A percentile compares a stretch with the other conserved stretches of the same genome.
These are phyloP conservation scores for Ceriops tagal DNA, from an alignment of 345 rosid species.

Conservation along the genomic window DNA sequence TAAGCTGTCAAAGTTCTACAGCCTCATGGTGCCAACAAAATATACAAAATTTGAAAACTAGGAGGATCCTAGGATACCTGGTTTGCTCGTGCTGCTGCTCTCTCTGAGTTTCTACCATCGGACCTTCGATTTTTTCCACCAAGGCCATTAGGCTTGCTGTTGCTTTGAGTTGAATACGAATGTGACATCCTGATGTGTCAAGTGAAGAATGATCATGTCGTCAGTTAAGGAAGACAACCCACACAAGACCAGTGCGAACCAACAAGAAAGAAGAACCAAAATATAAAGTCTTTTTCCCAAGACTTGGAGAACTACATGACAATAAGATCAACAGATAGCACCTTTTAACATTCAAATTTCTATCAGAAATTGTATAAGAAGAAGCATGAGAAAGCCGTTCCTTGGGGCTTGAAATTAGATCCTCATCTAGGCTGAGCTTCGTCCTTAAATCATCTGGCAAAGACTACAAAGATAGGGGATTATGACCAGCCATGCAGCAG, in stretches of 20 bases:
- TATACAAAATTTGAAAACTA: slow-evolving; percentile 8
- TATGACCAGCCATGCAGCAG: slow-evolving; percentile 13
- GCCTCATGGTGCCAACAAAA: slow-evolving; percentile 3
- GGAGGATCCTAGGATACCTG: slow-evolving; percentile 39
- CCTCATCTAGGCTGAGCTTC: slow-evolving; percentile 85
- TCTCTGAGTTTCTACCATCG: slow-evolving; percentile 47
- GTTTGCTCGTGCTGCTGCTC: slow-evolving; percentile 37
- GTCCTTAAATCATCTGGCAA: slow-evolving; percentile 77
- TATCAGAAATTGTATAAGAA: slow-evolving; percentile 63
- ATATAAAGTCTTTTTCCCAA: background rate
- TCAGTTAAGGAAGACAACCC: slow-evolving; percentile 8
- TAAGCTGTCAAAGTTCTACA: slow-evolving; percentile 1
- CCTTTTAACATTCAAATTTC: slow-evolving; percentile 69
- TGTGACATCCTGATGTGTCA: slow-evolving; percentile 78
- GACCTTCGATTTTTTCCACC: slow-evolving; percentile 36
- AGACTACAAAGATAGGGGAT: slow-evolving; percentile 44
- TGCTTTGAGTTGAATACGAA: slow-evolving; percentile 78
- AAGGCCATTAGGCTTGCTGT: slow-evolving; percentile 50
- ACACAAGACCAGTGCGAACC: background rate
- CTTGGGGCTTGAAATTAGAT: slow-evolving; percentile 75
- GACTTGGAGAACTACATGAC: background rate
- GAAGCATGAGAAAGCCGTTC: slow-evolving; percentile 69
- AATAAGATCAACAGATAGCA: slow-evolving; percentile 26
- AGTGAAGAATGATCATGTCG: slow-evolving; percentile 13
- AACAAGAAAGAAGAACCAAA: background rate